Conservation (phyloP, 768 basidiomycete species). For the Psilocybe sp. region DNA sequence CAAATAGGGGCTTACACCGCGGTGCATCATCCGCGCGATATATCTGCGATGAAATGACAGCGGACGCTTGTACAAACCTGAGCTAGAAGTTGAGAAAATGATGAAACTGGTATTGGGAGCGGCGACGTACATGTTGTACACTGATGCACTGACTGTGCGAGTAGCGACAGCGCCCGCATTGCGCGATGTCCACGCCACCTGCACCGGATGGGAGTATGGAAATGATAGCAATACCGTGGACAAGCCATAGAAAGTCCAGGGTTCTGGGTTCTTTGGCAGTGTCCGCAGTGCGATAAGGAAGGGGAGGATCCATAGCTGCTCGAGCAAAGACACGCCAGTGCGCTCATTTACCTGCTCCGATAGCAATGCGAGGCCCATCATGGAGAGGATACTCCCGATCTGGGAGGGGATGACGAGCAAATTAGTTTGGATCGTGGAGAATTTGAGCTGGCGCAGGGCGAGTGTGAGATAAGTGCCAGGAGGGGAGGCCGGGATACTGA, state of each 20-base stretch:
- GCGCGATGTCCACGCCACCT: constrained; percentile 59
- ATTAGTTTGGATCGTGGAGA: constrained; percentile 58
- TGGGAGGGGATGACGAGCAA: constrained; percentile 57
- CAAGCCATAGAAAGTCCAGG: constrained; percentile 52
- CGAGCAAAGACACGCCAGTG: constrained; percentile 49
- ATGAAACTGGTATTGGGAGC: background rate
- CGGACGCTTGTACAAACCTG: constrained; percentile 25
- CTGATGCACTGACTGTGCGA: constrained; percentile 55
- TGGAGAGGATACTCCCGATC: constrained; percentile 48
- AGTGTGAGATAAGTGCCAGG: constrained; percentile 59
- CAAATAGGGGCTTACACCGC: constrained; percentile 33
- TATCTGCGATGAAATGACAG: constrained; percentile 50
- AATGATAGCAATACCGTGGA: background rate
- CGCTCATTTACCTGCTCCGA: constrained; percentile 55
- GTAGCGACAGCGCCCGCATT: constrained; percentile 60
- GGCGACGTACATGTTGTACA: constrained; percentile 50
- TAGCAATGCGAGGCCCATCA: constrained; percentile 45
- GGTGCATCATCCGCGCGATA: constrained; percentile 60
- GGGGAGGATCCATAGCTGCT: constrained; percentile 59
- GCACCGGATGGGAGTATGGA: constrained; percentile 45
- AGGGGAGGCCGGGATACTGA: constrained; percentile 45
- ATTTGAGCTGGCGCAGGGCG: constrained; percentile 52
- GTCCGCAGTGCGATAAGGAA: constrained; percentile 56
- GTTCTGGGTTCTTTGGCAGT: constrained; percentile 45
- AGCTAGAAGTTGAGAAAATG: background rate